Evolutionary conservation across 257 asterid species (phyloP), one percentile per base, ranked within the genome.

Genomic region (Mentha longifolia): DNA sequence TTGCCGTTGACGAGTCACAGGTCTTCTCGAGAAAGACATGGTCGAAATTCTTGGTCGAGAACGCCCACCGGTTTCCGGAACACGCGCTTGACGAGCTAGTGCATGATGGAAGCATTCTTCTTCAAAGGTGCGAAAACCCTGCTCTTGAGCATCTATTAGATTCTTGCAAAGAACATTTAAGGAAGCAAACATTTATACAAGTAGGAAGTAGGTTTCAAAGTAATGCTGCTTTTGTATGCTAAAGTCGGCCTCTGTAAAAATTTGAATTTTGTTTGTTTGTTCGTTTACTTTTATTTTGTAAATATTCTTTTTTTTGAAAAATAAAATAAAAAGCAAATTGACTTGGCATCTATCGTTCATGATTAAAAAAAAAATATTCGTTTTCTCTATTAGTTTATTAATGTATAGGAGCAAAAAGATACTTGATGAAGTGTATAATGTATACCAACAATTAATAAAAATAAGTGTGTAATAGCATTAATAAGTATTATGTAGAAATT

Each of bases 21-120:
- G 79, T 77, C 35, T 86, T 84, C 72, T 87, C 98, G 19, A 68
- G 71, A 61, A 93, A 84, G 80, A 85, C 83, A n/a, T 91, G 97
- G 96, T 70, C 70, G 22, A 89, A 81, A 59, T 60, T 91, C 45
- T 85, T 94, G 47, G 20, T 6, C 14, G 92, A 85, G 70, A 83
- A 86, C 30, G 75, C 59, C 2, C 70, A 79, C 76, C 73, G 69
- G 56, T 82, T 87, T n/a, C 74, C 72, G 62, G 79, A 77, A 67
- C 78, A 66, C 0, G 78, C 78, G 11, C 78, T 91, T 12, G 70
- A 73, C 30, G 80, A 66, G 54, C 78, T 91, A 75, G 73, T 85
- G 62, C 77, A 55, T 0, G 77, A 83, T 69, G 82, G 76, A 58
- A 74, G 62, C 65, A 35, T 47, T 51, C 14, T 60, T 22, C 39